phyloP scores from a whole-genome alignment of 2,329 filamentous ascomycete genomes.

The Fusarium gaditjirri region DNA sequence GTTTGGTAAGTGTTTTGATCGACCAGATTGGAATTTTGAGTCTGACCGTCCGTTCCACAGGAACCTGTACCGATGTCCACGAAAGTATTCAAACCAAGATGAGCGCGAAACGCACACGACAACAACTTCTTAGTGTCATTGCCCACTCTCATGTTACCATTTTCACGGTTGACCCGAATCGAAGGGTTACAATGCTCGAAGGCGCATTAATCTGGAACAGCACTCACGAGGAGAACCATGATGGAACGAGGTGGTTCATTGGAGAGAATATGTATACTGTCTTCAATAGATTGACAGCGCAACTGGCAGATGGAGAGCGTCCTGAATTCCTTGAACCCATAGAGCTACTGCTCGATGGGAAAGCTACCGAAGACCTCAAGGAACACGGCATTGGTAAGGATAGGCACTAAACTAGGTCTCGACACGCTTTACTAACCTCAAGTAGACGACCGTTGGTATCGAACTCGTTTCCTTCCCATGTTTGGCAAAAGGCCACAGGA shows the following conservation, averaged over 20 bases:
- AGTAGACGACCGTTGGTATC: slow-evolving; percentile 71
- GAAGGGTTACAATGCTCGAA: slow-evolving; percentile 74
- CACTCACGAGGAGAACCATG: slow-evolving; percentile 52
- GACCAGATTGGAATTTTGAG: background rate
- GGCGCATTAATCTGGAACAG: slow-evolving; percentile 70
- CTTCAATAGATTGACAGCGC: slow-evolving; percentile 62
- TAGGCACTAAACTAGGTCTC: background rate
- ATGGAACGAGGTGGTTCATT: slow-evolving; percentile 61
- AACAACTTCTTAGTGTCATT: slow-evolving; percentile 78
- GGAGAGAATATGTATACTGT: slow-evolving; percentile 73
- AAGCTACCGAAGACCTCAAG: slow-evolving; percentile 67
- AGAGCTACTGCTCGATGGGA: slow-evolving; percentile 71
- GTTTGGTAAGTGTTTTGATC: slow-evolving; percentile 66
- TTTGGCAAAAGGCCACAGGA: slow-evolving; percentile 65
- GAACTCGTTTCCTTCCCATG: slow-evolving; percentile 77
- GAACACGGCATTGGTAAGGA: slow-evolving; percentile 68
- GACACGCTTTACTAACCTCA: slow-evolving; percentile 11
- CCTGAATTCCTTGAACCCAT: slow-evolving; percentile 67
- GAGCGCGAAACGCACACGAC: slow-evolving; percentile 71
- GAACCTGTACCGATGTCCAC: slow-evolving; percentile 82
- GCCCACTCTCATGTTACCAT: slow-evolving; percentile 80
- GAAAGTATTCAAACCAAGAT: slow-evolving; percentile 76
- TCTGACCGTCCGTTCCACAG: slow-evolving; percentile 35
- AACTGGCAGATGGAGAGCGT: slow-evolving; percentile 55
- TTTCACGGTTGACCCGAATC: slow-evolving; percentile 74